Evolutionary conservation across 2,329 filamentous ascomycete species (phyloP), one percentile per base, ranked within the genome.

Genomic region (Trichoderma sp.): DNA sequence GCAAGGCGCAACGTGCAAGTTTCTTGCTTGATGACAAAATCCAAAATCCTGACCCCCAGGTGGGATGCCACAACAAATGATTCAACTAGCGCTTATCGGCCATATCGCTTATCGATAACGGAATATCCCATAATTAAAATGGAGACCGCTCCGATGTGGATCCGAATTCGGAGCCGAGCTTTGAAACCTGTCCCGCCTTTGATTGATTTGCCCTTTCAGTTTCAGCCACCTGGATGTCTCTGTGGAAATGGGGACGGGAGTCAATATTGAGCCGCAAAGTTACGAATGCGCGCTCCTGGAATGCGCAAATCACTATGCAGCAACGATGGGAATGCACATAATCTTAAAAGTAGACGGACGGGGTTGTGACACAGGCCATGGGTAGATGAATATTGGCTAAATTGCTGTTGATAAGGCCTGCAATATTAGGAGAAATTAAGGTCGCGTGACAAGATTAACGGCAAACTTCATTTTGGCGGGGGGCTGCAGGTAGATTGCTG

Each of bases 1-100:
- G 29, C 35, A 33, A 53, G 6, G 53, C 65, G 24, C 75, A 56
- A 56, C 9, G 21, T 79, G 75, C 79, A 79, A 79, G 76, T 76
- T 72, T 64, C 60, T 76, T 29, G 59, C 18, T 64, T 21, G 66
- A 24, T 24, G 14, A 33, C 41, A 24, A 33, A 65, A 45, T 50
- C 45, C 56, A 53, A 53, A 56, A 16, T 65, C n/a, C 45, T 35
- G 21, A 24, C 29, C 16, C 9, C 29, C 33, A 60, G 62, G 67
- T 66, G 74, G 74, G 67, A 72, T 72, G 56, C 38, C 29, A 24
- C 60, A n/a, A 16, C 38, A 53, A 67, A 73, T 67, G 68, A 73
- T 68, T 68, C 69, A 45, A 21, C 67, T 29, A 56, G 53, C 62
- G 45, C 21, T 66, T 62, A 75, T 76, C 69, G 16, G 29, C 27